A percentile compares a stretch with the other conserved stretches of the same genome.
Evolutionary conservation across 1,284 basidiomycete genomes (phyloP).

Genomic region (Inonotus obliquus): DNA sequence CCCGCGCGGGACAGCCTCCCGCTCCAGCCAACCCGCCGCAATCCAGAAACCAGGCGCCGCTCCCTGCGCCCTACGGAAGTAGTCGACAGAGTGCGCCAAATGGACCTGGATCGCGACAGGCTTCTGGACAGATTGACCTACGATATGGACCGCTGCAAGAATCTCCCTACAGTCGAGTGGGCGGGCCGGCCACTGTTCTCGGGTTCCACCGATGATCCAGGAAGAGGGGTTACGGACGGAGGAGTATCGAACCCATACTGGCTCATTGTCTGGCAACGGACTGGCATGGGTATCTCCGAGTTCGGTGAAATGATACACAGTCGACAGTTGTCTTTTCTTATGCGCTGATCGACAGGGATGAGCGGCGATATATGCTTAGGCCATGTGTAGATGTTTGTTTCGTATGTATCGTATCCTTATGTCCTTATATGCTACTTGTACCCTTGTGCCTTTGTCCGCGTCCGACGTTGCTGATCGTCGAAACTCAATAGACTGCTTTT

Average conservation of each 20-base stretch:
- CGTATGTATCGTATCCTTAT: not conserved
- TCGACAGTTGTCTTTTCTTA: not conserved
- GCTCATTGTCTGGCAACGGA: no score
- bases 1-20: constrained; percentile 40
- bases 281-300: not conserved
- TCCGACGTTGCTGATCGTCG: not conserved
- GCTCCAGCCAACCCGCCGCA: constrained; percentile 19
- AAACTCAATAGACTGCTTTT: not conserved
- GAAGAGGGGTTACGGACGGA: not conserved
- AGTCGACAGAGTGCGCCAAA: constrained; percentile 14
- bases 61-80: not conserved
- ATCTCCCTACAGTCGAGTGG: constrained; percentile 68
- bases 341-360: not conserved
- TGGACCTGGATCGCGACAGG: constrained; percentile 8
- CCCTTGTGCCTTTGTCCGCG: not conserved
- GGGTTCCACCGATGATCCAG: constrained; percentile 58
- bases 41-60: constrained; percentile 3
- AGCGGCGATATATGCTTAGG: not conserved
- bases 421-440: no score
- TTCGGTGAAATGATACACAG: not conserved
- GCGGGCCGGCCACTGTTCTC: constrained; percentile 53
- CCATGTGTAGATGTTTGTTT: not conserved
- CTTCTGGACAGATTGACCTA: constrained; percentile 31
- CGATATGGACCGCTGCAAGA: constrained; percentile 60
- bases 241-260: no score